Evolutionary conservation across 2,329 filamentous ascomycete genomes (phyloP).

Genomic region (Claviceps capensis): DNA sequence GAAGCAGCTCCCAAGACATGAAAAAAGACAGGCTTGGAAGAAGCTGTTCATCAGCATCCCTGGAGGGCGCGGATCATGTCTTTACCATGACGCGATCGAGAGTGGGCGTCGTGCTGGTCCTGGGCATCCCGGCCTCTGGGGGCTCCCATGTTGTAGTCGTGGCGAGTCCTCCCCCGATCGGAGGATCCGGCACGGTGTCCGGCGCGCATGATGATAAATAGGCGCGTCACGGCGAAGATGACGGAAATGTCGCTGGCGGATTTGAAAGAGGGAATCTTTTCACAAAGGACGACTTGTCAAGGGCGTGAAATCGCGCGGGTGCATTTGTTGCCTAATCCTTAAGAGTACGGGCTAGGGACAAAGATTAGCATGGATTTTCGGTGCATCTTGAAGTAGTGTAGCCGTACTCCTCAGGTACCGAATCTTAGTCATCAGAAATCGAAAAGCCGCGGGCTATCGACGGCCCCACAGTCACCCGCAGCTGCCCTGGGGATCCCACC

Average conservation of each 20-base stretch:
- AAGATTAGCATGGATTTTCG: no score
- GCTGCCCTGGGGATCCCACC: no score
- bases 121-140: conserved; percentile 10
- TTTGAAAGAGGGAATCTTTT: not conserved
- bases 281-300: no score
- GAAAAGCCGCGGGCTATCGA: no score
- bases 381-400: no score
- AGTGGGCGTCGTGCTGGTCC: conserved; percentile 24
- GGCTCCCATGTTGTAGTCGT: conserved; percentile 3
- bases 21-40: not conserved
- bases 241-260: not conserved
- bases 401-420: no score
- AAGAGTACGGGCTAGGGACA: no score
- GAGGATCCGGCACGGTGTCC: conserved; percentile 21
- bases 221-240: not conserved
- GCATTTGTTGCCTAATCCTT: no score
- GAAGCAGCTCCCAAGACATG: not conserved
- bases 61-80: conserved; percentile 21
- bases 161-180: conserved; percentile 13
- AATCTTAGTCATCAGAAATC: no score
- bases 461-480: no score
- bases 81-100: conserved; percentile 38
- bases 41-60: conserved; percentile 10
- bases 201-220: conserved; percentile 27
- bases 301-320: no score